A percentile compares a stretch with the other conserved stretches of the same genome.
These are phyloP conservation scores for cucumber (Cucumis sativus) DNA, from an alignment of 306 rosid species.

Conservation along the genomic window Cucumber_9930_V3 NC_026660.2:25828001-25828500, in stretches of 20 bases:
- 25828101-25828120: conserved; percentile 78
- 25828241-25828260: conserved; percentile 68
- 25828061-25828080: conserved; percentile 89
- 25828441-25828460: conserved; percentile 71
- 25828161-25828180: conserved; percentile 1
- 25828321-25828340: conserved; percentile 5
- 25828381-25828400: conserved; percentile 24
- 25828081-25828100: conserved; percentile 90
- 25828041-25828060: conserved; percentile 42
- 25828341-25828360: not conserved
- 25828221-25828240: conserved; percentile 19
- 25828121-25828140: conserved; percentile 80
- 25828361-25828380: conserved; percentile 3
- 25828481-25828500: conserved; percentile 60
- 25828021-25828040: not conserved
- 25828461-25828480: conserved; percentile 84
- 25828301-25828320: conserved; percentile 21
- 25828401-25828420: conserved; percentile 78
- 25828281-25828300: conserved; percentile 43
- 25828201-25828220: conserved; percentile 3
- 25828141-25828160: conserved; percentile 48
- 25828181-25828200: not conserved
- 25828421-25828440: conserved; percentile 95
- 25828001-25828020: not conserved
- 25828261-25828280: conserved; percentile 94